Conservation (phyloP, 768 basidiomycete genomes). For the Auricularia cornea region DNA sequence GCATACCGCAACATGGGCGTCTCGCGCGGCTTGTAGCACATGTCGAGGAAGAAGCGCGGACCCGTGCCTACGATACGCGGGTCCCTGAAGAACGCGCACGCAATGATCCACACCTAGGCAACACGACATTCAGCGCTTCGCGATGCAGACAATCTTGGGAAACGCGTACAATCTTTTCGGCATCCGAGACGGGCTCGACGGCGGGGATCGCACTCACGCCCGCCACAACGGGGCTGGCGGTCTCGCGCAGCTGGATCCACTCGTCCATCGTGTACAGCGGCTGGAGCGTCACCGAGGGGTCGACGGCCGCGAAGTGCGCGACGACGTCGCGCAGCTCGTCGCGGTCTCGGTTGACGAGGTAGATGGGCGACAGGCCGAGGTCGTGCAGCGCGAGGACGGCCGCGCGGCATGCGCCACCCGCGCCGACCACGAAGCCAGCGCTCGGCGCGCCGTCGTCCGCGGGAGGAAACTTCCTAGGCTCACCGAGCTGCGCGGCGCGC, state of each 20-base stretch:
- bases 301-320: slow-evolving; percentile 26
- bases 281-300: neutral
- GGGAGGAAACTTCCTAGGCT: slow-evolving; percentile 4
- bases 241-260: slow-evolving; percentile 29
- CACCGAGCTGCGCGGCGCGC: neutral
- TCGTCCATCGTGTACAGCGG: slow-evolving; percentile 4
- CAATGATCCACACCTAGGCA: neutral
- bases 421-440: slow-evolving; percentile 37
- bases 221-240: slow-evolving; percentile 28
- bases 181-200: slow-evolving; percentile 28
- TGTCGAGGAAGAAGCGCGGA: slow-evolving; percentile 35
- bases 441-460: neutral
- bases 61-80: slow-evolving; percentile 18
- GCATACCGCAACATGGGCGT: slow-evolving; percentile 35
- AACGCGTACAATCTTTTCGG: slow-evolving; percentile 31
- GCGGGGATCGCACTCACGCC: slow-evolving; percentile 10
- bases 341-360: slow-evolving; percentile 35
- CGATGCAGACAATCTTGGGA: slow-evolving; percentile 12
- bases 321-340: neutral
- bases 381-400: slow-evolving; percentile 38
- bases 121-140: slow-evolving; percentile 18
- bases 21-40: slow-evolving; percentile 36
- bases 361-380: slow-evolving; percentile 30
- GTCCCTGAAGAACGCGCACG: slow-evolving; percentile 13
- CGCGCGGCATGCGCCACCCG: slow-evolving; percentile 40